Evolutionary conservation across 768 basidiomycete genomes (phyloP).

Genomic region (Candolleomyces eurysporus): DNA sequence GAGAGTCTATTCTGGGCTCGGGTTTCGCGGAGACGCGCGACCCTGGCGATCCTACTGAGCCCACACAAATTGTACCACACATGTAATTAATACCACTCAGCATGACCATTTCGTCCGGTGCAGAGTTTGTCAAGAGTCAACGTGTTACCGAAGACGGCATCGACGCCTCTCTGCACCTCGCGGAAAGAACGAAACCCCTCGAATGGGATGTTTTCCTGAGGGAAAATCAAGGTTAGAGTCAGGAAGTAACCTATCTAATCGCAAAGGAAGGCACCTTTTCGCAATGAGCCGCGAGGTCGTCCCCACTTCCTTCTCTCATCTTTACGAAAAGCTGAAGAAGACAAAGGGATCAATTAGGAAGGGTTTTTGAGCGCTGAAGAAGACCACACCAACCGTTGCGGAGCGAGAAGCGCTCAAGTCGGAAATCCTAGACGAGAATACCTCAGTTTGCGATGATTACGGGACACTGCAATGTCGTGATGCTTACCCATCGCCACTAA

Average conservation of each 20-base stretch:
- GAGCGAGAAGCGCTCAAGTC: neutral
- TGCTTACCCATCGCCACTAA: neutral
- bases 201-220: neutral
- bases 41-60: too few species aligned
- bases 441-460: neutral
- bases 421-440: neutral
- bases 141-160: neutral
- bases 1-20: too few species aligned
- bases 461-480: neutral
- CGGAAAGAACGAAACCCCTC: neutral
- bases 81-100: neutral
- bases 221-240: neutral
- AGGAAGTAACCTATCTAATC: neutral
- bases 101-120: neutral
- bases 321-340: neutral
- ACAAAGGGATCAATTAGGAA: neutral
- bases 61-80: too few species aligned
- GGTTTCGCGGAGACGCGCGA: too few species aligned
- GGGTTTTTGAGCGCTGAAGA: neutral
- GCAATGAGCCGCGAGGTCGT: neutral
- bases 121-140: neutral
- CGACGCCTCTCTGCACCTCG: neutral
- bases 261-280: neutral
- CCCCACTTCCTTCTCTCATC: neutral
- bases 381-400: neutral